phyloP scores from a whole-genome alignment of 768 basidiomycete species.

The Punctularia strigosozonata region DNA sequence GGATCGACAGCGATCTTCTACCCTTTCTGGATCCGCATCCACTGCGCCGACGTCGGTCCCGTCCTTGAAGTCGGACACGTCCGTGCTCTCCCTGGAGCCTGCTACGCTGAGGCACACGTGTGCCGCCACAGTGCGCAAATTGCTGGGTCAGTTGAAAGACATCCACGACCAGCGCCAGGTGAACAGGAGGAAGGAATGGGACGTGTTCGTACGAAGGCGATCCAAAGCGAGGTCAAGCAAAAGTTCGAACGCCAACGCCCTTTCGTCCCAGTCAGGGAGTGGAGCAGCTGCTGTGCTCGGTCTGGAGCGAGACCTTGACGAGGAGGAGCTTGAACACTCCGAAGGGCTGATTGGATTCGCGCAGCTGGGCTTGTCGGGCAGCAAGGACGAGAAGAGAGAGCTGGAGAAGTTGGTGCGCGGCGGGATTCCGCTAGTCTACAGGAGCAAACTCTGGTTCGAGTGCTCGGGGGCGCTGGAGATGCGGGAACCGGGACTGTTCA shows the following conservation, averaged over 20 bases:
- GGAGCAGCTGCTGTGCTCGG: conserved; percentile 61
- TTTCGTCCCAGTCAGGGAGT: conserved; percentile 17
- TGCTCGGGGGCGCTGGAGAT: conserved; percentile 90
- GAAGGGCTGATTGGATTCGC: conserved; percentile 87
- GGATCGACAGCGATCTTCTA: conserved; percentile 34
- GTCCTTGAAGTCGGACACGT: conserved; percentile 23
- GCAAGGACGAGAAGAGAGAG: conserved; percentile 59
- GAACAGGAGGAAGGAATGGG: conserved; percentile 71
- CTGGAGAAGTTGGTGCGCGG: conserved; percentile 71
- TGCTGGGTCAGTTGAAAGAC: conserved; percentile 66
- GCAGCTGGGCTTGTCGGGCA: conserved; percentile 70
- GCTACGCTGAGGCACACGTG: conserved; percentile 69
- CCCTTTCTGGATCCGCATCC: conserved; percentile 18
- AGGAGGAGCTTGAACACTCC: conserved; percentile 68
- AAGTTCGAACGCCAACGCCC: conserved; percentile 11
- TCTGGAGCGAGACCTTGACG: conserved; percentile 47
- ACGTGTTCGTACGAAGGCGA: conserved; percentile 68
- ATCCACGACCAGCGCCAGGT: conserved; percentile 76
- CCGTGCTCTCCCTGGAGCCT: conserved; percentile 47
- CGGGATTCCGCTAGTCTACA: conserved; percentile 81
- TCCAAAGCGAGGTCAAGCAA: conserved; percentile 29
- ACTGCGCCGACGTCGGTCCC: conserved; percentile 8
- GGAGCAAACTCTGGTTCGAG: conserved; percentile 88
- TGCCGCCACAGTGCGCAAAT: conserved; percentile 55
- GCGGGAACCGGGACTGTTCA: conserved; percentile 83